A percentile compares a stretch with the other conserved stretches of the same genome.
phyloP scores from a whole-genome alignment of 2,329 filamentous ascomycete genomes.

The Byssochlamys sp. region DNA sequence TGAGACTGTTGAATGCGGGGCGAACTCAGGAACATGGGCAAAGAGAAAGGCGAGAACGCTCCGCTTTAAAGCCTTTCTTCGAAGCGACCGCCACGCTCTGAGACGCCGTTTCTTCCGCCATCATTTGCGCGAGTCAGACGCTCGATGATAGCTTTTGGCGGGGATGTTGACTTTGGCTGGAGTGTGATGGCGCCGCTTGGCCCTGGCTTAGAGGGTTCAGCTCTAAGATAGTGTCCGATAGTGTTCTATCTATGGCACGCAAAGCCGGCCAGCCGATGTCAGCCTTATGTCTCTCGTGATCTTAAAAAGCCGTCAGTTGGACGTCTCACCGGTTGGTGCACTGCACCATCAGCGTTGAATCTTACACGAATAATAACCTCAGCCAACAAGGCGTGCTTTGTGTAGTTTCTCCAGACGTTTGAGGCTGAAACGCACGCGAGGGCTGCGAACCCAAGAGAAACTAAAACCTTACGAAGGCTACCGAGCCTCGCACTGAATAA shows the following conservation, averaged over 20 bases:
- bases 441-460: background rate
- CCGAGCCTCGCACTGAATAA: background rate
- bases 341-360: constrained; percentile 2
- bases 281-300: constrained; percentile 4
- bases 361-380: background rate
- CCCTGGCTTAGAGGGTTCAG: background rate
- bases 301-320: background rate
- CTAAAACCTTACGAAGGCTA: background rate
- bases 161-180: background rate
- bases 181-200: background rate
- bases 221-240: background rate
- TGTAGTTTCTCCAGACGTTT: background rate
- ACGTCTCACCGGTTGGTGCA: background rate
- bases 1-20: background rate
- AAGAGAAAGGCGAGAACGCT: background rate
- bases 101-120: constrained; percentile 2
- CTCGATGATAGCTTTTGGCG: background rate
- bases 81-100: background rate
- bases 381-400: background rate
- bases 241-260: background rate
- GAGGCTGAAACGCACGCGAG: background rate
- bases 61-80: background rate
- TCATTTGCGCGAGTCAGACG: constrained; percentile 15
- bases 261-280: background rate
- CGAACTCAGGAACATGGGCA: background rate